A percentile compares a stretch with the other conserved stretches of the same genome.
Evolutionary conservation across 495 filamentous ascomycete species (phyloP).

Genomic region (Penicillium bovifimosum): DNA sequence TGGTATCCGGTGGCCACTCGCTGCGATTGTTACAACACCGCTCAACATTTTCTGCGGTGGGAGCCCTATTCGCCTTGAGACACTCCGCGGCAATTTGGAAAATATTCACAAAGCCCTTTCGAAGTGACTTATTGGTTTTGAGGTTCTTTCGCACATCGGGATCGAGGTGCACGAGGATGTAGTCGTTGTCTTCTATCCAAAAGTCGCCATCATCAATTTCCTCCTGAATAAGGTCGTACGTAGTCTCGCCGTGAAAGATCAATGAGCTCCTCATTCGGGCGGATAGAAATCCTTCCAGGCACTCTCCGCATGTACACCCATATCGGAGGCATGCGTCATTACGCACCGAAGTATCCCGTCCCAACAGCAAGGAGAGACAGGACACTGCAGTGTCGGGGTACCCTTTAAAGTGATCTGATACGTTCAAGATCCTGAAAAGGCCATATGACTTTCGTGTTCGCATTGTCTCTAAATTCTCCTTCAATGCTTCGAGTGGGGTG

Average conservation of each 20-base stretch:
- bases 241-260: slow-evolving; percentile 12
- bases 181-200: slow-evolving; percentile 13
- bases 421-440: slow-evolving; percentile 5
- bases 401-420: slow-evolving; percentile 25
- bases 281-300: slow-evolving; percentile 27
- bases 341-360: slow-evolving; percentile 9
- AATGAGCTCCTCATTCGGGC: slow-evolving; percentile 29
- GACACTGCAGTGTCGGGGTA: slow-evolving; percentile 18
- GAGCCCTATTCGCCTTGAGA: slow-evolving; percentile 17
- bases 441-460: slow-evolving; percentile 11
- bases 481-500: slow-evolving; percentile 23
- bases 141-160: slow-evolving; percentile 24
- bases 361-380: slow-evolving; percentile 21
- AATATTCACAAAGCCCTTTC: slow-evolving; percentile 25
- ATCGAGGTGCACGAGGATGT: slow-evolving; percentile 12
- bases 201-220: slow-evolving; percentile 15
- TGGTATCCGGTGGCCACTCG: slow-evolving; percentile 23
- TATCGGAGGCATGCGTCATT: slow-evolving; percentile 18
- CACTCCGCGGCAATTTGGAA: slow-evolving; percentile 17
- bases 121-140: slow-evolving; percentile 25
- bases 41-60: slow-evolving; percentile 19
- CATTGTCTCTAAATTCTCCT: slow-evolving; percentile 16
- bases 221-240: slow-evolving; percentile 9
- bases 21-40: slow-evolving; percentile 14
- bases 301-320: slow-evolving; percentile 28